Evolutionary conservation across 768 basidiomycete genomes (phyloP).

Genomic region (Suillus americanus): DNA sequence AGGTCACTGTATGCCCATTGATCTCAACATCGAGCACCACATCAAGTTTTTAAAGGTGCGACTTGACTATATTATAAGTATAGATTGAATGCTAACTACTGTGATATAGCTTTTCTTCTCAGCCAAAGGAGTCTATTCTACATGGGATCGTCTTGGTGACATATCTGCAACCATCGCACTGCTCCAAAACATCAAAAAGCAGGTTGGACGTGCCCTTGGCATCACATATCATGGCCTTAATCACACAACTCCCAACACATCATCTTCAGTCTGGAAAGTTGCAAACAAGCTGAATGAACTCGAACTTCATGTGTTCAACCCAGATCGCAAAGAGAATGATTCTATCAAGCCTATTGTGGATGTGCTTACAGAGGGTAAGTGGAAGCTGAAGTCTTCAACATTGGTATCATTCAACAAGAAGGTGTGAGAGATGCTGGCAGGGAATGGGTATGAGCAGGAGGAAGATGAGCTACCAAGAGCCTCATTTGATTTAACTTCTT

Average conservation of each 20-base stretch:
- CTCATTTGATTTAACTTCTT: background rate
- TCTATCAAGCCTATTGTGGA: slow-evolving; percentile 15
- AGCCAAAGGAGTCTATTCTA: slow-evolving; percentile 30
- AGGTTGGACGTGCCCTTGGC: slow-evolving; percentile 21
- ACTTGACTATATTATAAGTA: too few species aligned
- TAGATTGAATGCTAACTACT: too few species aligned
- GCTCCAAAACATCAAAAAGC: slow-evolving; percentile 30
- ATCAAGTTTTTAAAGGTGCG: slow-evolving; percentile 33
- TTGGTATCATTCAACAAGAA: slow-evolving; percentile 37
- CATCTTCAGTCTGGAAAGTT: slow-evolving; percentile 21
- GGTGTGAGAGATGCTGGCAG: slow-evolving; percentile 13
- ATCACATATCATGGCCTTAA: slow-evolving; percentile 25
- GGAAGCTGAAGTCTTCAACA: slow-evolving; percentile 24
- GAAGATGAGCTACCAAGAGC: slow-evolving; percentile 21
- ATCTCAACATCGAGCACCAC: slow-evolving; percentile 39
- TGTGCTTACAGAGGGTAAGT: slow-evolving; percentile 14
- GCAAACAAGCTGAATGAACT: slow-evolving; percentile 5
- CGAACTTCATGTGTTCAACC: slow-evolving; percentile 10
- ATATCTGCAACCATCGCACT: slow-evolving; percentile 30
- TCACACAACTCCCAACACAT: slow-evolving; percentile 23
- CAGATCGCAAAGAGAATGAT: background rate
- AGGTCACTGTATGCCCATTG: slow-evolving; percentile 35
- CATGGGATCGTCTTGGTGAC: slow-evolving; percentile 33
- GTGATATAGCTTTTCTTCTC: slow-evolving; percentile 17
- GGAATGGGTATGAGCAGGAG: slow-evolving; percentile 15